Conservation (phyloP, 495 filamentous ascomycete genomes). For the Melanomma pulvis-pyrius region DNA sequence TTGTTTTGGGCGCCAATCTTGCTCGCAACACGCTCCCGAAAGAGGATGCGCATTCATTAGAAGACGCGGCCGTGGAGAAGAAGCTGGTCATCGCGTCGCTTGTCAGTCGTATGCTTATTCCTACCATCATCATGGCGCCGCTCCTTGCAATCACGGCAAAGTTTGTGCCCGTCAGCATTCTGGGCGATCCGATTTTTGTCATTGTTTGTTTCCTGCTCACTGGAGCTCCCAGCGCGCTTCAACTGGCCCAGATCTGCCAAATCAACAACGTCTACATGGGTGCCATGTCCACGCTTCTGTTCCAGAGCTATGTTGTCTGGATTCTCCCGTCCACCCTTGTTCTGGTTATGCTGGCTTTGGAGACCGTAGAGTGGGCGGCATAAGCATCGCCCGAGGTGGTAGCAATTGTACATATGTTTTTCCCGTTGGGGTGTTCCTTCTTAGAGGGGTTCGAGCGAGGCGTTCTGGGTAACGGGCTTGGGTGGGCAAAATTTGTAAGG, state of each 20-base stretch:
- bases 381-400: not conserved
- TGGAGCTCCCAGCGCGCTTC: slow-evolving; percentile 90
- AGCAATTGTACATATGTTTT: slow-evolving; percentile 20
- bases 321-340: slow-evolving; percentile 92
- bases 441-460: slow-evolving; percentile 1
- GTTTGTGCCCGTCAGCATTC: slow-evolving; percentile 86
- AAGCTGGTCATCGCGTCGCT: slow-evolving; percentile 84
- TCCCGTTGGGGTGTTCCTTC: not conserved
- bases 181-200: slow-evolving; percentile 97
- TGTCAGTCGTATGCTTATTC: slow-evolving; percentile 87
- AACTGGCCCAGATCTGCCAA: slow-evolving; percentile 97
- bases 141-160: slow-evolving; percentile 88
- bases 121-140: slow-evolving; percentile 92
- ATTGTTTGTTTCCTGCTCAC: slow-evolving; percentile 96
- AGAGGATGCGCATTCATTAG: slow-evolving; percentile 51
- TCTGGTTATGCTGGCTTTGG: slow-evolving; percentile 87
- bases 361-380: slow-evolving; percentile 87
- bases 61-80: slow-evolving; percentile 65
- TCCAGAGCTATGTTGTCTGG: slow-evolving; percentile 98
- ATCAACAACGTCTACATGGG: slow-evolving; percentile 94
- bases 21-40: slow-evolving; percentile 59
- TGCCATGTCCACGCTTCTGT: slow-evolving; percentile 88
- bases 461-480: slow-evolving; percentile 2
- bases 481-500: not conserved
- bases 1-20: slow-evolving; percentile 94